These are phyloP conservation scores for Coleophoma crateriformis DNA, from an alignment of 2,329 filamentous ascomycete species.

Conservation along the genomic window DNA sequence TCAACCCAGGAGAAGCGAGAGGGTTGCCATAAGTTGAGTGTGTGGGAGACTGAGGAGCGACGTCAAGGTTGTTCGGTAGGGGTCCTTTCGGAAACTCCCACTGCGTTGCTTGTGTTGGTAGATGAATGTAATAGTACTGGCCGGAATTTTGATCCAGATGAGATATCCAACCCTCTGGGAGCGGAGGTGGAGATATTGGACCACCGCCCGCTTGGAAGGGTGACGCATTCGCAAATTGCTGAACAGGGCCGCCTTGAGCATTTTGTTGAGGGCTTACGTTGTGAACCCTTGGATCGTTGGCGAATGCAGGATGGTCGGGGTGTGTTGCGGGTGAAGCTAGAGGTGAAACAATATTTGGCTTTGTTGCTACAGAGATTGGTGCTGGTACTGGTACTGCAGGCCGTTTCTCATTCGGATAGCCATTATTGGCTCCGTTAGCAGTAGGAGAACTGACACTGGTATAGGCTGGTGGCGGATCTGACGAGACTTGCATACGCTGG, in stretches of 20 bases:
- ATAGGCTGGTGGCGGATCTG: constrained; percentile 92
- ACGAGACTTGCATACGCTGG: constrained; percentile 71
- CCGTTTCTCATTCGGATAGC: constrained; percentile 73
- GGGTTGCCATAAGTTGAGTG: constrained; percentile 73
- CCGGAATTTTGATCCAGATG: constrained; percentile 93
- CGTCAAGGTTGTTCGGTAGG: constrained; percentile 79
- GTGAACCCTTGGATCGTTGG: constrained; percentile 65
- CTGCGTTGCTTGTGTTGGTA: constrained; percentile 91
- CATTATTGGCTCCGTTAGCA: constrained; percentile 39
- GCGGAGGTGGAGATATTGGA: constrained; percentile 80
- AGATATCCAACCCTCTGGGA: constrained; percentile 97
- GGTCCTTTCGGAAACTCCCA: constrained; percentile 99
- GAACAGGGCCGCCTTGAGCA: constrained; percentile 23
- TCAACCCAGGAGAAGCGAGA: constrained; percentile 59
- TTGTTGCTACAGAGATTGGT: constrained; percentile 20
- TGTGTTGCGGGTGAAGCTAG: constrained; percentile 31
- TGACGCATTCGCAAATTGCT: constrained; percentile 29
- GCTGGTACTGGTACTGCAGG: constrained; percentile 18
- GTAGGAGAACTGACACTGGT: constrained; percentile 60
- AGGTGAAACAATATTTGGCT: constrained; percentile 30
- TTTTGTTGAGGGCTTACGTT: constrained; percentile 21
- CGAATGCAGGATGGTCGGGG: constrained; percentile 80
- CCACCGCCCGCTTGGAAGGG: constrained; percentile 44
- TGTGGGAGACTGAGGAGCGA: constrained; percentile 76
- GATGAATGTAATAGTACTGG: constrained; percentile 98